A percentile compares a stretch with the other conserved stretches of the same genome.
Evolutionary conservation across 2,329 filamentous ascomycete species (phyloP).

Genomic region (Cladosporium sp.): DNA sequence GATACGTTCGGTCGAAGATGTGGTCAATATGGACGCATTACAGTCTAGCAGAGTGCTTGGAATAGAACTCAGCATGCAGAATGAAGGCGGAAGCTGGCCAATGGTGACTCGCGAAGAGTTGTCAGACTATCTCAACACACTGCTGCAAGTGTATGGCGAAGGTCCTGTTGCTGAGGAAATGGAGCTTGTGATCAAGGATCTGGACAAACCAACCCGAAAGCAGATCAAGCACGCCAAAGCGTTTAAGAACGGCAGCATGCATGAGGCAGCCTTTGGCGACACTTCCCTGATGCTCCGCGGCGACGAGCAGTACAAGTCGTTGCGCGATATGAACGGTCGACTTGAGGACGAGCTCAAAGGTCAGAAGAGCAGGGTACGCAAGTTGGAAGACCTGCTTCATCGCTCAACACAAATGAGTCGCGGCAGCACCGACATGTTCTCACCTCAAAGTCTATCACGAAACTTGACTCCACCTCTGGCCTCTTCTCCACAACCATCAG

Average conservation of each 20-base stretch:
- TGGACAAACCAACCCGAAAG: conserved; percentile 80
- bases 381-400: conserved; percentile 89
- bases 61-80: conserved; percentile 82
- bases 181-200: conserved; percentile 72
- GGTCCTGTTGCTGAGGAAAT: conserved; percentile 70
- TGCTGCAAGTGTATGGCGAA: conserved; percentile 68
- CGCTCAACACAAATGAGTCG: conserved; percentile 67
- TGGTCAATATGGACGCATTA: conserved; percentile 65
- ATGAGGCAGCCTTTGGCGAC: conserved; percentile 84
- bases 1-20: conserved; percentile 80
- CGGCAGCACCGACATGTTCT: conserved; percentile 42
- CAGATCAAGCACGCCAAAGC: conserved; percentile 85
- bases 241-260: conserved; percentile 94
- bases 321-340: conserved; percentile 59
- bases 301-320: conserved; percentile 72
- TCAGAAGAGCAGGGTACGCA: conserved; percentile 88
- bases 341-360: conserved; percentile 68
- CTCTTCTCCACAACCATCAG: conserved; percentile 27
- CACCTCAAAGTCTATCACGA: conserved; percentile 32
- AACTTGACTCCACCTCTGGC: conserved; percentile 27
- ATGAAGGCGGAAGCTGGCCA: conserved; percentile 81
- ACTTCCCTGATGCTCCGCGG: conserved; percentile 82
- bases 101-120: conserved; percentile 73
- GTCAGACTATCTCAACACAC: conserved; percentile 67
- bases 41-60: conserved; percentile 69